Percentiles rank a stretch among this genome's conserved stretches.
Conservation (phyloP, 2,329 filamentous ascomycete species). For the Fusarium fracticaudum region DNA sequence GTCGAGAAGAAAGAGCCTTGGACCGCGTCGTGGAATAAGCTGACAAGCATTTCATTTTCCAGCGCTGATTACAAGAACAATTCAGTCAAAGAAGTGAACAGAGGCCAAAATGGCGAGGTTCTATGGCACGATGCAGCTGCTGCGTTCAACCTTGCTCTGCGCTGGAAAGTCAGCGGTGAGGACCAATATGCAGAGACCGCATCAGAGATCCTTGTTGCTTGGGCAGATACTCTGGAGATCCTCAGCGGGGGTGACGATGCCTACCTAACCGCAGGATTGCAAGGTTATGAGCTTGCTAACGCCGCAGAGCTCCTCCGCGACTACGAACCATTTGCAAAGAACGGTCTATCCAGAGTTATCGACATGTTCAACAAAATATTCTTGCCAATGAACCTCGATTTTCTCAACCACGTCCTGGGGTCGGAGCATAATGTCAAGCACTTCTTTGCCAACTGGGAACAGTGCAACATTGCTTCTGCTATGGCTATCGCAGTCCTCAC, state of each 20-base stretch:
- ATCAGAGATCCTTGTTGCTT: neutral
- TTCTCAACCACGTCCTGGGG: neutral
- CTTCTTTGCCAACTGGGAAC: constrained; percentile 24
- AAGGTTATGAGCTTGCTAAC: constrained; percentile 59
- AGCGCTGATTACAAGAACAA: neutral
- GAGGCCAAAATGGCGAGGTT: neutral
- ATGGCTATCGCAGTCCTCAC: constrained; percentile 19
- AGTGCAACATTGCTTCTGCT: constrained; percentile 22
- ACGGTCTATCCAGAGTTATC: neutral
- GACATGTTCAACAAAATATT: neutral
- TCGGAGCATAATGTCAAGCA: constrained; percentile 10
- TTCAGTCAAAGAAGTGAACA: neutral
- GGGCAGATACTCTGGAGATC: neutral
- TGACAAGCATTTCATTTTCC: neutral
- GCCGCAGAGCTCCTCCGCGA: constrained; percentile 54
- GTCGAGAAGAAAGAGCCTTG: neutral
- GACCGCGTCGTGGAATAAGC: neutral
- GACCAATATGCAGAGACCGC: neutral
- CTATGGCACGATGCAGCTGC: constrained; percentile 3
- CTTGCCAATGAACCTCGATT: neutral
- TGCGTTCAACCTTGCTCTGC: neutral
- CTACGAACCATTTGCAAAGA: constrained; percentile 31
- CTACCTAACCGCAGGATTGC: constrained; percentile 52
- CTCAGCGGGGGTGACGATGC: neutral
- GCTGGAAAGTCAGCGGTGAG: neutral